Evolutionary conservation across 2,329 filamentous ascomycete species (phyloP), one percentile per base, ranked within the genome.

Genomic region (Phoma herbarum): DNA sequence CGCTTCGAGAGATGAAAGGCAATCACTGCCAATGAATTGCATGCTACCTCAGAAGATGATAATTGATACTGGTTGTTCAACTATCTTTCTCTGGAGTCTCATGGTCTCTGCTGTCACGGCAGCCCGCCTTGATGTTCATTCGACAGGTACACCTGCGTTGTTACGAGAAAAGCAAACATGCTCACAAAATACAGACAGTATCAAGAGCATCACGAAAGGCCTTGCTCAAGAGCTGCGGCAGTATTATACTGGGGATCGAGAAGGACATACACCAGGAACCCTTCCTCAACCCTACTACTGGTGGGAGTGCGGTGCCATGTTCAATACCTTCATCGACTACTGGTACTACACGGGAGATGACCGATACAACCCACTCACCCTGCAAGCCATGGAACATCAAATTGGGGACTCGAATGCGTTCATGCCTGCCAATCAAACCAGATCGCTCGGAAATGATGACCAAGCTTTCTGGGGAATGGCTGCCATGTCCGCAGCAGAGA

Each of bases 361-460:
- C 45, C 64, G 69, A 47, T 79, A 77, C 63, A 79, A 79, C 54
- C 59, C 59, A 28, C 78, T 78, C 46, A 77, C 73, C 2, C 60
- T 59, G 5, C 75, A 77, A 62, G 92, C 85, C 12, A 83, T 96
- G 66, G 82, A 93, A 45, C 88, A 85, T 73, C 92, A 96, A 76
- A 86, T 89, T 52, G 91, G 91, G 52, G 83, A 85, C 2, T 83
- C 89, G 70, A 81, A 86, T 58, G 88, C 94, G 71, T 95, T 90
- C 74, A 93, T 94, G 87, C 90, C 92, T 4, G 81, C 83, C 1
- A 90, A 90, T 68, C 88, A 90, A 76, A 89, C 87, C 9, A 77
- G 73, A 53, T 74, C 75, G n/a, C 67, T 77, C 25, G 84, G 84
- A 59, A 86, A 86, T 63, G 84, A 86, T 50, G 85, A 86, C 62